A percentile compares a stretch with the other conserved stretches of the same genome.
Evolutionary conservation across 2,329 filamentous ascomycete species (phyloP).

Genomic region (Neocatenulostroma microsporum): DNA sequence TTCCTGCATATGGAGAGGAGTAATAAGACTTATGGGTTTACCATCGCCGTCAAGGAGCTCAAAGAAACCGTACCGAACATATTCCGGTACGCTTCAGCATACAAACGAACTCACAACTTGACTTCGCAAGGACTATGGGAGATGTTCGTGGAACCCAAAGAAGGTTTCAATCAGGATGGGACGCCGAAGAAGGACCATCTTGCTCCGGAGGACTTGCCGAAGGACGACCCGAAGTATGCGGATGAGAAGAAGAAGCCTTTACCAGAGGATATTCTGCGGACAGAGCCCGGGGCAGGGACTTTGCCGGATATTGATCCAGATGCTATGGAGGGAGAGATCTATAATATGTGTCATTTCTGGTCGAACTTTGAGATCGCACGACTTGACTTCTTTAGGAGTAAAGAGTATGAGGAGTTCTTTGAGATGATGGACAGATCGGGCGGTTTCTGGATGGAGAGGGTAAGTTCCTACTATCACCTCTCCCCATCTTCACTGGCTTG

Average conservation of each 20-base stretch:
- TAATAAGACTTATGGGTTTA: constrained; percentile 98
- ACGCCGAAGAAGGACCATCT: constrained; percentile 42
- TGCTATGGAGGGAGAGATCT: constrained; percentile 92
- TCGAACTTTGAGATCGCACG: constrained; percentile 98
- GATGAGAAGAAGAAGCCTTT: constrained; percentile 59
- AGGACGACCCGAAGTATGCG: constrained; percentile 54
- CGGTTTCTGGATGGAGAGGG: constrained; percentile 98
- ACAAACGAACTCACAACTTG: constrained; percentile 86
- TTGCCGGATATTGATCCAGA: constrained; percentile 81
- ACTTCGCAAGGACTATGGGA: constrained; percentile 93
- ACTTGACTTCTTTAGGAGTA: constrained; percentile 92
- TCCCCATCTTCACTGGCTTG: not conserved
- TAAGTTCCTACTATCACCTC: constrained; percentile 40
- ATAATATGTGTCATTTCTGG: constrained; percentile 99
- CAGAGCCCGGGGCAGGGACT: constrained; percentile 61
- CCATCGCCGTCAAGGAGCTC: constrained; percentile 95
- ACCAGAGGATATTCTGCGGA: constrained; percentile 72
- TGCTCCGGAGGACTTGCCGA: constrained; percentile 32
- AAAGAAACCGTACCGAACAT: constrained; percentile 98
- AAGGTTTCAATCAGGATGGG: constrained; percentile 46
- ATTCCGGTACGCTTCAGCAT: constrained; percentile 96
- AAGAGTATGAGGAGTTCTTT: constrained; percentile 97
- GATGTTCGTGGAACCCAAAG: constrained; percentile 85
- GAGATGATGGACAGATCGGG: constrained; percentile 97
- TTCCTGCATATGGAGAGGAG: constrained; percentile 88